Evolutionary conservation across 495 filamentous ascomycete species (phyloP).

Genomic region (Venustampulla echinocandica): DNA sequence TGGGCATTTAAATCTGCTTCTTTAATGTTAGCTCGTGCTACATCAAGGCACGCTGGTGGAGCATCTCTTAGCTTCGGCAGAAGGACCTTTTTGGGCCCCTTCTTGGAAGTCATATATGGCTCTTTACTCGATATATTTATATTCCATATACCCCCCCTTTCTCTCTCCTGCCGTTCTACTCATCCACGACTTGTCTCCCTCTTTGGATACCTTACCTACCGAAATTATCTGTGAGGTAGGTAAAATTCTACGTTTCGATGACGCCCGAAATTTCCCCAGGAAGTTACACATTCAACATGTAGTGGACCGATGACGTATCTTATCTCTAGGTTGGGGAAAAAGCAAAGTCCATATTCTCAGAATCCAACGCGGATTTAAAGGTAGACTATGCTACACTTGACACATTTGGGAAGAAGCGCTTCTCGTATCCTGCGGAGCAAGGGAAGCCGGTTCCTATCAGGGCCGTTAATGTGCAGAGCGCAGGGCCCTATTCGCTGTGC

Average conservation of each 20-base stretch:
- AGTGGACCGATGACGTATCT: no score
- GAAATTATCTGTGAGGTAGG: not conserved
- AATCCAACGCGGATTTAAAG: no score
- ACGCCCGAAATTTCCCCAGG: not conserved
- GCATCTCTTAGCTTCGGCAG: not conserved
- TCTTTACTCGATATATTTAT: not conserved
- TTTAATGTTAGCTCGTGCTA: not conserved
- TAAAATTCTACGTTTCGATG: not conserved
- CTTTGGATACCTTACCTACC: not conserved
- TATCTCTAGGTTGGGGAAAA: no score
- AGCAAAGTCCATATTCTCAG: no score
- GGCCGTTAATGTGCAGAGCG: no score
- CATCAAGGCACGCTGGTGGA: not conserved
- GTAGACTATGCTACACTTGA: no score
- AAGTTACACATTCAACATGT: no score
- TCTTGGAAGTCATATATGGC: not conserved
- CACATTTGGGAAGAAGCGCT: no score
- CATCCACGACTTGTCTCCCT: not conserved
- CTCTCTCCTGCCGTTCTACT: not conserved
- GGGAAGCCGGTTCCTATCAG: no score
- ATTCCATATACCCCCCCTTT: not conserved
- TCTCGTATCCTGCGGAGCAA: no score
- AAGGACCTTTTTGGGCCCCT: not conserved
- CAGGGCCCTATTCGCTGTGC: no score
- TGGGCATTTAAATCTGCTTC: not conserved